Conservation (phyloP, 2,329 filamentous ascomycete genomes). For the Calonectria montana region DNA sequence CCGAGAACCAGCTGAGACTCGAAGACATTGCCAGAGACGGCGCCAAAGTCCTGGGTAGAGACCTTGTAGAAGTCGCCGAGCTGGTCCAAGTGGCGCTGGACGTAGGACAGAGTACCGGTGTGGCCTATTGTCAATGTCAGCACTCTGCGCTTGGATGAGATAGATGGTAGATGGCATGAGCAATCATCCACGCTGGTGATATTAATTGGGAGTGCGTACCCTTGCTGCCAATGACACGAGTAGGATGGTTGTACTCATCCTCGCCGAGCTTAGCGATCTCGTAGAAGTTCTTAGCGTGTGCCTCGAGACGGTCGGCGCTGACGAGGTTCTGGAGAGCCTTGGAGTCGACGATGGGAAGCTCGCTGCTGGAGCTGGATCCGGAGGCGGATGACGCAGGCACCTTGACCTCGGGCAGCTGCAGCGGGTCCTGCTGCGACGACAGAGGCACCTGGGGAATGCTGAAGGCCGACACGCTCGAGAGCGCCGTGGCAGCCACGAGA, state of each 20-base stretch:
- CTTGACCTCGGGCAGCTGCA: constrained; percentile 24
- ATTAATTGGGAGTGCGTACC: constrained; percentile 54
- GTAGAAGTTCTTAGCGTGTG: constrained; percentile 71
- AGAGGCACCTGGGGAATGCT: constrained; percentile 37
- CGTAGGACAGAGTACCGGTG: constrained; percentile 71
- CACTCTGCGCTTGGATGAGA: not conserved
- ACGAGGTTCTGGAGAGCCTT: constrained; percentile 69
- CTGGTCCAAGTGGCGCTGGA: constrained; percentile 64
- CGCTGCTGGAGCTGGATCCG: constrained; percentile 16
- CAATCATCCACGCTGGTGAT: not conserved
- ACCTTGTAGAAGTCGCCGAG: constrained; percentile 72
- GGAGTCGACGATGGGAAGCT: constrained; percentile 61
- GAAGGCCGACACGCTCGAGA: constrained; percentile 41
- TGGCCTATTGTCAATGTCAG: constrained; percentile 61
- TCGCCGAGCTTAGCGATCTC: constrained; percentile 69
- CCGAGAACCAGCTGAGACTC: constrained; percentile 70
- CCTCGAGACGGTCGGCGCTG: constrained; percentile 64
- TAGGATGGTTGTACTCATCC: constrained; percentile 74
- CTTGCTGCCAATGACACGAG: constrained; percentile 75
- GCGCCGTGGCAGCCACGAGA: constrained; percentile 41
- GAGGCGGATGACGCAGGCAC: constrained; percentile 22
- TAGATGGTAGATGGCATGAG: not conserved
- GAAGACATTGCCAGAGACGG: constrained; percentile 69
- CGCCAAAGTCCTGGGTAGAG: constrained; percentile 72
- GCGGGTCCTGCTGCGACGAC: not conserved